Conservation (phyloP, 108 stramenopile genomes). For the Chaetoceros tenuissimus region DNA sequence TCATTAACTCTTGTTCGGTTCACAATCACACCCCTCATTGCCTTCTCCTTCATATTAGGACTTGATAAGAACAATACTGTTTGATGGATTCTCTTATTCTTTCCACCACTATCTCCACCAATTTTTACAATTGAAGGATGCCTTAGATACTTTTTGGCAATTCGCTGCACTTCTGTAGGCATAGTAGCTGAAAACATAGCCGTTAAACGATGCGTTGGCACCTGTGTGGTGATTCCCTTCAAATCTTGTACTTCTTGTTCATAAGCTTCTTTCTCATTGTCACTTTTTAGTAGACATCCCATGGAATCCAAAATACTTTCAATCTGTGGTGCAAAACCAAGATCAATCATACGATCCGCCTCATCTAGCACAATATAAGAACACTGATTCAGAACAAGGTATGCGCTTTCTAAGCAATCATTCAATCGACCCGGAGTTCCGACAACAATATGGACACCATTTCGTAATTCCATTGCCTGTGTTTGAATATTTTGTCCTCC, state of each 20-base stretch:
- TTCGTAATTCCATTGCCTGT: conserved; percentile 79
- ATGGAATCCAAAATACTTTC: conserved; percentile 86
- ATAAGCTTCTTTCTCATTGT: conserved; percentile 75
- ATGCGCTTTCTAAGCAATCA: conserved; percentile 90
- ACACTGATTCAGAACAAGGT: conserved; percentile 95
- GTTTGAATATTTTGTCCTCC: conserved; percentile 89
- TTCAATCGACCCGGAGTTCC: conserved; percentile 97
- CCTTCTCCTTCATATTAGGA: conserved; percentile 74
- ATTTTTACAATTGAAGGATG: conserved; percentile 86
- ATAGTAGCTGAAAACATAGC: conserved; percentile 98
- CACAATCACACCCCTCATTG: conserved; percentile 44
- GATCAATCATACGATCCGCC: conserved; percentile 87
- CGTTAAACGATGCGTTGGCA: conserved; percentile 78
- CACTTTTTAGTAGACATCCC: conserved; percentile 80
- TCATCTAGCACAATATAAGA: conserved; percentile 95
- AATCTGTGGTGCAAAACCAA: conserved; percentile 95
- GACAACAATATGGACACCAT: conserved; percentile 93
- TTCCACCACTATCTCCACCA: conserved; percentile 75
- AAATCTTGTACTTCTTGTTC: conserved; percentile 67
- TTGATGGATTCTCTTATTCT: conserved; percentile 92
- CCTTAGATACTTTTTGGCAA: conserved; percentile 88
- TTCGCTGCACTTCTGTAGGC: conserved; percentile 87
- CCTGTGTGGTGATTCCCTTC: conserved; percentile 17
- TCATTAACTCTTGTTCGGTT: conserved; percentile 35
- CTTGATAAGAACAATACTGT: conserved; percentile 69